Evolutionary conservation across 139 green algal species (phyloP).

Genomic region (Ostreobium quekettii): DNA sequence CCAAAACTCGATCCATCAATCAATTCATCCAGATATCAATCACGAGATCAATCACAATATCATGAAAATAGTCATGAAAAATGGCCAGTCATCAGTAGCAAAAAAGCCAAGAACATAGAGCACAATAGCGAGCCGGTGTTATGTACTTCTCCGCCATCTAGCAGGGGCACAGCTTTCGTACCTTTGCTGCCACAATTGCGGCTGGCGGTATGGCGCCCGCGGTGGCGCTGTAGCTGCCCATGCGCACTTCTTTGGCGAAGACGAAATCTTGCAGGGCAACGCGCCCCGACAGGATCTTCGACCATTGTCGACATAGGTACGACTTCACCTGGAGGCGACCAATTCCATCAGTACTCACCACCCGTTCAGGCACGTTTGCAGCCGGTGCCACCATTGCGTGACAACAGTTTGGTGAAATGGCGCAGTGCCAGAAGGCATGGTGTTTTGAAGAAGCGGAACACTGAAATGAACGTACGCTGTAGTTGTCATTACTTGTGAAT

Average conservation of each 20-base stretch:
- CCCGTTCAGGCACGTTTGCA: no score
- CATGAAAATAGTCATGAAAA: background rate
- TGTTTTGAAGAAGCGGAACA: no score
- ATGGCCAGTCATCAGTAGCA: background rate
- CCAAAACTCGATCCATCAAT: background rate
- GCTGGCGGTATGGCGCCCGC: constrained; percentile 63
- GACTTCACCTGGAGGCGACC: constrained; percentile 45
- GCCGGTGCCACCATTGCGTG: no score
- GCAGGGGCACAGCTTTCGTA: no score
- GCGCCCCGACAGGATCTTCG: constrained; percentile 73
- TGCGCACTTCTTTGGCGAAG: constrained; percentile 78
- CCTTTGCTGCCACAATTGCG: constrained; percentile 69
- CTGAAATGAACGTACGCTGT: no score
- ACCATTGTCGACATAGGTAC: constrained; percentile 77
- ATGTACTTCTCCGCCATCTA: background rate
- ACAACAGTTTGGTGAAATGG: no score
- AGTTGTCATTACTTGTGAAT: no score
- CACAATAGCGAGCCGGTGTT: background rate
- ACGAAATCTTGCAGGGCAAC: constrained; percentile 85
- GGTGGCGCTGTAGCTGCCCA: constrained; percentile 68
- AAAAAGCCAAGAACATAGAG: background rate
- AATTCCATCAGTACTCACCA: no score
- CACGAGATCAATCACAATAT: background rate
- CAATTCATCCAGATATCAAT: background rate
- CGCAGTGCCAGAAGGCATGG: no score